Conservation (phyloP, 1,284 basidiomycete genomes). For the Chondrostereum purpureum region DNA sequence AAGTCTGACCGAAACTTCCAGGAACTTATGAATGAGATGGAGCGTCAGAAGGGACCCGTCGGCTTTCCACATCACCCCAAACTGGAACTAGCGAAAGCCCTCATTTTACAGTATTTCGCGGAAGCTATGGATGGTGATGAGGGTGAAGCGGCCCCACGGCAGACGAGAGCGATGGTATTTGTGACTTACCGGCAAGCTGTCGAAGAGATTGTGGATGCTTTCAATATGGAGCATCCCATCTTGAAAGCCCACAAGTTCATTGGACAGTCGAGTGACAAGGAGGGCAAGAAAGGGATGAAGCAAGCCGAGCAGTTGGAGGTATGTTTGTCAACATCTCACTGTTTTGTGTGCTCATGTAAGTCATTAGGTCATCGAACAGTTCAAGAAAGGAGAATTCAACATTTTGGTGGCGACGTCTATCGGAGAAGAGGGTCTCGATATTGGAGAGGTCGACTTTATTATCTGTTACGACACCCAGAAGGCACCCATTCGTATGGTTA, state of each 20-base stretch:
- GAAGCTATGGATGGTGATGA: slow-evolving; percentile 48
- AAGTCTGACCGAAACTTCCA: slow-evolving; percentile 55
- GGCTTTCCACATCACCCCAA: slow-evolving; percentile 82
- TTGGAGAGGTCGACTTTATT: slow-evolving; percentile 97
- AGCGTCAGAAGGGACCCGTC: slow-evolving; percentile 36
- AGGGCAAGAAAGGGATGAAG: slow-evolving; percentile 80
- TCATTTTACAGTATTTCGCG: slow-evolving; percentile 80
- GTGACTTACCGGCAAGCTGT: slow-evolving; percentile 86
- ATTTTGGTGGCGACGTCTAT: slow-evolving; percentile 95
- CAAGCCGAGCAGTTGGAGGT: slow-evolving; percentile 92
- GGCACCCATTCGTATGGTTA: slow-evolving; percentile 92
- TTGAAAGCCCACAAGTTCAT: slow-evolving; percentile 83
- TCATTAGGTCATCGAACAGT: slow-evolving; percentile 70
- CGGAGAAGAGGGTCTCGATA: slow-evolving; percentile 98
- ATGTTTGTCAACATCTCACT: slow-evolving; percentile 13
- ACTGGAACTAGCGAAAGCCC: slow-evolving; percentile 75
- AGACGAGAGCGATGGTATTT: slow-evolving; percentile 94
- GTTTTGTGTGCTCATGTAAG: slow-evolving; percentile 10
- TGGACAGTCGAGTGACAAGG: slow-evolving; percentile 84
- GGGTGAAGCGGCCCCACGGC: slow-evolving; percentile 28
- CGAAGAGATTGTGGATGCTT: slow-evolving; percentile 79
- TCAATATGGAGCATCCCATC: slow-evolving; percentile 68
- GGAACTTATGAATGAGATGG: slow-evolving; percentile 58
- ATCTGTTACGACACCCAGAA: slow-evolving; percentile 97
- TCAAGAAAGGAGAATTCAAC: slow-evolving; percentile 86